Evolutionary conservation across 1,139 yeast genomes (phyloP).

Genomic region (Candida anutae): DNA sequence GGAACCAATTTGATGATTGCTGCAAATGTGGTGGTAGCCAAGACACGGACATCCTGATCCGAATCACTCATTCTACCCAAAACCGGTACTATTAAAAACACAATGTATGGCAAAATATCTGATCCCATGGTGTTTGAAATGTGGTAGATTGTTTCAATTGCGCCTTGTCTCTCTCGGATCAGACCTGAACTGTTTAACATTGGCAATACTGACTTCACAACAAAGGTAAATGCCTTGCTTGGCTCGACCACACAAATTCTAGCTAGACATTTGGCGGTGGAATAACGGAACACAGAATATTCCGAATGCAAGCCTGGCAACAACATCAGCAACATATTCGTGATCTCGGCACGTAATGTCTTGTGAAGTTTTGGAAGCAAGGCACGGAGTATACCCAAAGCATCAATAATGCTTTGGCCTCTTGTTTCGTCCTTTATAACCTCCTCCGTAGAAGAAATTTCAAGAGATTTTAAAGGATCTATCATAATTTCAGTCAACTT

Average conservation of each 20-base stretch:
- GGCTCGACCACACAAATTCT: constrained; percentile 72
- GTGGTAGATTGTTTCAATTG: constrained; percentile 86
- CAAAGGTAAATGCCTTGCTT: constrained; percentile 63
- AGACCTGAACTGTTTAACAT: constrained; percentile 75
- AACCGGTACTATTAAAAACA: constrained; percentile 91
- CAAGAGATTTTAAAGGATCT: constrained; percentile 44
- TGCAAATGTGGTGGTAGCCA: constrained; percentile 96
- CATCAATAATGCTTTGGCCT: constrained; percentile 84
- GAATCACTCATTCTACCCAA: constrained; percentile 98
- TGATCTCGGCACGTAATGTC: constrained; percentile 34
- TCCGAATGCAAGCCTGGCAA: constrained; percentile 59
- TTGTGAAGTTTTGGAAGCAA: constrained; percentile 56
- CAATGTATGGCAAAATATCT: constrained; percentile 86
- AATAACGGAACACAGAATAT: constrained; percentile 77
- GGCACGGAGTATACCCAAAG: constrained; percentile 75
- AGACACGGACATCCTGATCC: constrained; percentile 76
- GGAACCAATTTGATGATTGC: constrained; percentile 93
- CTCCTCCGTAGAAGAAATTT: constrained; percentile 22
- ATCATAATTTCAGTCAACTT: constrained; percentile 63
- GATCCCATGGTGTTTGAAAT: constrained; percentile 81
- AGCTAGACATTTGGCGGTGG: constrained; percentile 87
- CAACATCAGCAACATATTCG: constrained; percentile 40
- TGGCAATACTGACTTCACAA: constrained; percentile 76
- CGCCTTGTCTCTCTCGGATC: constrained; percentile 81
- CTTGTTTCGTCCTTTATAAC: constrained; percentile 35